Evolutionary conservation across 208 protist species (phyloP).

Genomic region (Leishmania aethiopica): DNA sequence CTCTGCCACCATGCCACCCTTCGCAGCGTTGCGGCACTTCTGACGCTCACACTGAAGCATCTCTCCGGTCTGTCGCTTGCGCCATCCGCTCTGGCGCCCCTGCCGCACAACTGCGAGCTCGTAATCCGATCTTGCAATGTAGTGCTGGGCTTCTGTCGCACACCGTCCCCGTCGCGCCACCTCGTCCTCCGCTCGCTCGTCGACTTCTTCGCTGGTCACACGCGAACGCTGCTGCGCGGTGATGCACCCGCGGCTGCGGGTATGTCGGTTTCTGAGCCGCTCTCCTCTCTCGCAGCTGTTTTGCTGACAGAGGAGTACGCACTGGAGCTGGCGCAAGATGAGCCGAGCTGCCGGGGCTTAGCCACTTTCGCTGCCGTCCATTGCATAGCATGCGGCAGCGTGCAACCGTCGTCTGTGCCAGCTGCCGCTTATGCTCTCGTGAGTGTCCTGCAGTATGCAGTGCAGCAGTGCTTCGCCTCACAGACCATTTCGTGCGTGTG

Average conservation of each 20-base stretch:
- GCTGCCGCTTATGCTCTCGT: background rate
- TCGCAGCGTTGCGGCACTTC: slow-evolving; percentile 13
- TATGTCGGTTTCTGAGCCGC: background rate
- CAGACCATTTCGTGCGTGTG: slow-evolving; percentile 30
- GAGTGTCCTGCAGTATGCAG: slow-evolving; percentile 9
- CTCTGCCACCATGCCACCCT: slow-evolving; percentile 21
- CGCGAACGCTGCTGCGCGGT: slow-evolving; percentile 11
- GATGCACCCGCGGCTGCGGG: background rate
- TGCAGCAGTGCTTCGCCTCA: slow-evolving; percentile 9
- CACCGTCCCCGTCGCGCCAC: slow-evolving; percentile 19
- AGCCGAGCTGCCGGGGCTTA: slow-evolving; percentile 21
- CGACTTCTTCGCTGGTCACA: slow-evolving; percentile 14
- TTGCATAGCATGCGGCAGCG: background rate
- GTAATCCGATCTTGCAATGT: slow-evolving; percentile 3
- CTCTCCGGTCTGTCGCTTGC: slow-evolving; percentile 12
- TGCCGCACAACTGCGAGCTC: slow-evolving; percentile 5
- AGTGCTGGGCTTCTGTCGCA: slow-evolving; percentile 11
- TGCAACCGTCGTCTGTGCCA: background rate
- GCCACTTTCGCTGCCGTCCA: slow-evolving; percentile 4
- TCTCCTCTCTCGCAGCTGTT: background rate
- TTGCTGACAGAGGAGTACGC: slow-evolving; percentile 12
- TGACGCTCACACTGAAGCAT: slow-evolving; percentile 21
- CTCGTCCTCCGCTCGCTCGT: slow-evolving; percentile 27
- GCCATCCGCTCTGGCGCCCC: background rate
- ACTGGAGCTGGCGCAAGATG: slow-evolving; percentile 21